These are phyloP conservation scores for Leishmania turanica DNA, from an alignment of 208 protist genomes.

Conservation along the genomic window DNA sequence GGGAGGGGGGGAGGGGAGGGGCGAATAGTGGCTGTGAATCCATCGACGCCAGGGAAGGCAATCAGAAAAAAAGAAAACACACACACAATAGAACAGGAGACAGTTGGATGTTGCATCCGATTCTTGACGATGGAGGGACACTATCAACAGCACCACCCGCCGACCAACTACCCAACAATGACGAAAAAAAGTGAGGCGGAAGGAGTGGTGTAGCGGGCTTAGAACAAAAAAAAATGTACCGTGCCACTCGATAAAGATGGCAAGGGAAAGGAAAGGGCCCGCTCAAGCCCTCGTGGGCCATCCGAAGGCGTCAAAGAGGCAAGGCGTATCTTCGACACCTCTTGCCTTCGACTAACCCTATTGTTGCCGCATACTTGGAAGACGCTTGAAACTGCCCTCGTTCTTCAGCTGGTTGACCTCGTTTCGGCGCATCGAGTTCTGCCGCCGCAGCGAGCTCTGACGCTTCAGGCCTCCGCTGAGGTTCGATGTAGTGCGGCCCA, in stretches of 20 bases:
- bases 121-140: constrained; percentile 7
- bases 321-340: neutral
- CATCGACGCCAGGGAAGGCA: neutral
- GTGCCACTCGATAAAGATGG: neutral
- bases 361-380: constrained; percentile 46
- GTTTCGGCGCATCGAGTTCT: constrained; percentile 53
- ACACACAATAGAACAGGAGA: neutral
- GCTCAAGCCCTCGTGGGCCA: neutral
- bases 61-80: neutral
- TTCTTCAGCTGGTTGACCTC: constrained; percentile 55
- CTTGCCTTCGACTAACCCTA: neutral
- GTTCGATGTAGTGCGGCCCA: constrained; percentile 28
- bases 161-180: neutral
- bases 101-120: neutral
- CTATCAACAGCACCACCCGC: neutral
- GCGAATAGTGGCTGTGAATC: neutral
- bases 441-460: constrained; percentile 47
- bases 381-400: constrained; percentile 38
- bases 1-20: too few relatives aligned
- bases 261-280: neutral
- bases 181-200: neutral
- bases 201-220: neutral
- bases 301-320: neutral
- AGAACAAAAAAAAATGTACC: neutral
- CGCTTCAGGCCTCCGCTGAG: constrained; percentile 31